Conservation (phyloP, 495 filamentous ascomycete species). For the Penicillium chermesinum region DNA sequence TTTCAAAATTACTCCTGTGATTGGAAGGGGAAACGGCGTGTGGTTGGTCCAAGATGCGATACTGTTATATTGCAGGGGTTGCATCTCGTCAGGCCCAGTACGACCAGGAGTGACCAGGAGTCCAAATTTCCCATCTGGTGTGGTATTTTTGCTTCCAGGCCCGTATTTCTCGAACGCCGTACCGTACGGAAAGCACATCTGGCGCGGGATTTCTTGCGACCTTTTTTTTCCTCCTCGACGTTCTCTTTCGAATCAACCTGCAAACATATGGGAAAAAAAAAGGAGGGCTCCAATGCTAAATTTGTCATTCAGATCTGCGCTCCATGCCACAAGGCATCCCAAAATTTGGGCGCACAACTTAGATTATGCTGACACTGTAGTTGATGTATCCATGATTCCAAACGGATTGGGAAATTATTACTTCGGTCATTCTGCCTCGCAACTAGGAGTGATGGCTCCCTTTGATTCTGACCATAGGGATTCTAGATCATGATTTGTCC, state of each 20-base stretch:
- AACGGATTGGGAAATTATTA: neutral
- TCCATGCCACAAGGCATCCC: too few relatives aligned
- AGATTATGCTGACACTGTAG: neutral
- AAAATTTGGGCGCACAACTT: neutral
- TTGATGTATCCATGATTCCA: conserved; percentile 3
- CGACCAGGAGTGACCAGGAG: too few relatives aligned
- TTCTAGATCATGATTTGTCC: conserved; percentile 15
- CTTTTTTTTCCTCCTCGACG: neutral
- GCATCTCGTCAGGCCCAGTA: conserved; percentile 20
- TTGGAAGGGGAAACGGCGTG: conserved; percentile 18
- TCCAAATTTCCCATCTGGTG: conserved; percentile 4
- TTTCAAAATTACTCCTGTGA: conserved; percentile 17
- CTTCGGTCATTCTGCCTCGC: neutral
- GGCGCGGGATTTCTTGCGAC: too few relatives aligned
- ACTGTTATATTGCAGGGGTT: conserved; percentile 23
- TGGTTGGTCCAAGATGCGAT: conserved; percentile 30
- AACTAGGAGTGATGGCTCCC: neutral
- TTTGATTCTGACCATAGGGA: conserved; percentile 8
- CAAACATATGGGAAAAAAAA: too few relatives aligned
- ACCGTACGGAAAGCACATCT: too few relatives aligned
- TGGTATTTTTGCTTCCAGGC: too few relatives aligned
- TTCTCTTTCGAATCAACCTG: too few relatives aligned
- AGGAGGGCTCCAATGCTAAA: too few relatives aligned
- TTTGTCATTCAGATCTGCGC: too few relatives aligned
- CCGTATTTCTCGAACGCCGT: too few relatives aligned